Evolutionary conservation across 2,329 filamentous ascomycete genomes (phyloP).

Genomic region (Ophiostoma ulmi): DNA sequence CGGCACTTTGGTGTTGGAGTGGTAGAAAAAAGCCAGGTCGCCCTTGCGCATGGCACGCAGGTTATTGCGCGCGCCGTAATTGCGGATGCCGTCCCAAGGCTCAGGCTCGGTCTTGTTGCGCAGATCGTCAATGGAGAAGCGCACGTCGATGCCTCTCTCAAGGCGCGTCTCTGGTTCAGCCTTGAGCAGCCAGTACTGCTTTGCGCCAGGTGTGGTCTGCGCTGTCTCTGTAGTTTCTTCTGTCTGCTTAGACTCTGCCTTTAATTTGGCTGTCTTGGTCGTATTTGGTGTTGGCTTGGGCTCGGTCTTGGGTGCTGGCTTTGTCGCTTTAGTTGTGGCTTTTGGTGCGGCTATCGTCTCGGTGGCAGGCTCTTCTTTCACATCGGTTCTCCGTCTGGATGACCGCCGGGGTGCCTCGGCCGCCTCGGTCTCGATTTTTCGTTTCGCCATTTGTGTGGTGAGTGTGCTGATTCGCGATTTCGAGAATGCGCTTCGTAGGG

Average conservation of each 20-base stretch:
- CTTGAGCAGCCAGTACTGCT: slow-evolving; percentile 73
- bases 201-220: slow-evolving; percentile 20
- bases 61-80: slow-evolving; percentile 73
- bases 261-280: background rate
- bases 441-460: background rate
- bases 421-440: slow-evolving; percentile 3
- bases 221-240: background rate
- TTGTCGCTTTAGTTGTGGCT: background rate
- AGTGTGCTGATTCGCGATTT: background rate
- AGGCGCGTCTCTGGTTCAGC: slow-evolving; percentile 81
- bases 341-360: background rate
- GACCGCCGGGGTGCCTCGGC: background rate
- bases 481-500: background rate
- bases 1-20: slow-evolving; percentile 85
- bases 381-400: background rate
- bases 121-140: slow-evolving; percentile 91
- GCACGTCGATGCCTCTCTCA: slow-evolving; percentile 82
- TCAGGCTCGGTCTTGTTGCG: slow-evolving; percentile 68
- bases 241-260: background rate
- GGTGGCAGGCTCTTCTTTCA: background rate
- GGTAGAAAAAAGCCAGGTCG: slow-evolving; percentile 94
- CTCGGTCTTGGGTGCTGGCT: background rate
- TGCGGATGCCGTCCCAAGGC: slow-evolving; percentile 71
- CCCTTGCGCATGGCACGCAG: slow-evolving; percentile 86
- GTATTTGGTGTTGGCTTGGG: background rate